Conservation (phyloP, 1,284 basidiomycete species). For the Takashimella tepidaria region DNA sequence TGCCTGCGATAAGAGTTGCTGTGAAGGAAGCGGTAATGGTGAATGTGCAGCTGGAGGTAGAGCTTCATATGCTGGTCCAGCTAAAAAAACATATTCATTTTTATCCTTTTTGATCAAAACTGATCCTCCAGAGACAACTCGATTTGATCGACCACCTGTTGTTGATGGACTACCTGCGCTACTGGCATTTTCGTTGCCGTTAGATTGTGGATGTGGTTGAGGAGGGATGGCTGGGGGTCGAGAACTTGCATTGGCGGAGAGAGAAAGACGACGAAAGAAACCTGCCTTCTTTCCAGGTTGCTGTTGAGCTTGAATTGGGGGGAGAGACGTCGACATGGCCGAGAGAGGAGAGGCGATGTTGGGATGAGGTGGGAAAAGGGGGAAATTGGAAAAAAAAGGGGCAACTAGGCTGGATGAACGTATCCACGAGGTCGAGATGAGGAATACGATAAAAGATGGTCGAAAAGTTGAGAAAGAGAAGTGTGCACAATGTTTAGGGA, state of each 20-base stretch:
- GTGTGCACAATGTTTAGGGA: too few species aligned
- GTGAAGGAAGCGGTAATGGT: neutral
- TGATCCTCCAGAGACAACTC: neutral
- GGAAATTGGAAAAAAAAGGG: neutral
- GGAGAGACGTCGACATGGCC: neutral
- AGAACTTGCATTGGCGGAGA: slow-evolving; percentile 8
- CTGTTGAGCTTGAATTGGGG: too few species aligned
- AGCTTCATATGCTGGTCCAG: slow-evolving; percentile 12
- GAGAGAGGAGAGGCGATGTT: neutral
- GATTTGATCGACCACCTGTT: neutral
- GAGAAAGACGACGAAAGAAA: slow-evolving; percentile 21
- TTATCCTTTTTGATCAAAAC: neutral
- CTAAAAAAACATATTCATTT: slow-evolving; percentile 2
- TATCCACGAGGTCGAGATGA: too few species aligned
- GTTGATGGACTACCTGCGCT: neutral
- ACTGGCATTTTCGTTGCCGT: neutral
- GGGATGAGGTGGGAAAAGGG: neutral
- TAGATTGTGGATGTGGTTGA: neutral
- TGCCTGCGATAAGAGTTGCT: slow-evolving; percentile 6
- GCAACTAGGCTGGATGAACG: too few species aligned
- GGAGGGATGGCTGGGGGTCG: neutral
- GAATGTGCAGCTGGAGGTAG: slow-evolving; percentile 3
- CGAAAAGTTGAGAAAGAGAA: too few species aligned
- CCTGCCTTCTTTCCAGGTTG: slow-evolving; percentile 15
- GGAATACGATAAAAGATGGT: too few species aligned